Evolutionary conservation across 2,329 filamentous ascomycete species (phyloP), one percentile per base, ranked within the genome.

Genomic region (Hymenoscyphus fraxineus): DNA sequence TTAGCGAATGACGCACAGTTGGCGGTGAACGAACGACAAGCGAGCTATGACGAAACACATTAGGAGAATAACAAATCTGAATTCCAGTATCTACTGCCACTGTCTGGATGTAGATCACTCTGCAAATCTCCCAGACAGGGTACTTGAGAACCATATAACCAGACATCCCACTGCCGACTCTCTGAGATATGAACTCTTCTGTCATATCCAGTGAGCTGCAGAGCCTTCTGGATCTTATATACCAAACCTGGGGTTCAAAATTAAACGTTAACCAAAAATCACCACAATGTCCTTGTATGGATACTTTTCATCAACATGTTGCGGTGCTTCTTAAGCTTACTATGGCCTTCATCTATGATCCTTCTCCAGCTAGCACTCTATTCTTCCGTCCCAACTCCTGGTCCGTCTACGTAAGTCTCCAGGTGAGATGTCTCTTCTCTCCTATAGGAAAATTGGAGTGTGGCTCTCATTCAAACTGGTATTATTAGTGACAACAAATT

Each of bases 321-420:
- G 73, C 44, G 74, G 70, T 0, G 81, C 80, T 12, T 73, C 74
- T 0, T 77, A 77, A 0, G 76, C 70, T 87, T 87, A 22, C 78
- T 78, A 73, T 92, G 88, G 0, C 91, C 85, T 0, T 82, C 83
- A 38, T 85, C 81, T 2, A 83, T 86, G 51, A 88, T 78, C 58
- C 79, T 76, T 66, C 82, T 83, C 86, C 86, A 89, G 0, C 78
- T 82, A 2, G 78, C 78, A 61, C 84, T 78, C 69, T 87, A 84
- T 27, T 76, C 78, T 2, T 78, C 73, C 55, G 75, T 82, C 71
- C 80, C 87, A 69, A 88, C 80, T 2, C 84, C 85, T 0, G 86
- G 84, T 2, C 81, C 79, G 63, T 83, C 81, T 31, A 87, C 82
- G 39, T 82, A 77, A 5, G 83, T 84, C 85, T 76, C 87, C 85